Evolutionary conservation across 768 basidiomycete species (phyloP).

Genomic region (Phylloporus arenicola): DNA sequence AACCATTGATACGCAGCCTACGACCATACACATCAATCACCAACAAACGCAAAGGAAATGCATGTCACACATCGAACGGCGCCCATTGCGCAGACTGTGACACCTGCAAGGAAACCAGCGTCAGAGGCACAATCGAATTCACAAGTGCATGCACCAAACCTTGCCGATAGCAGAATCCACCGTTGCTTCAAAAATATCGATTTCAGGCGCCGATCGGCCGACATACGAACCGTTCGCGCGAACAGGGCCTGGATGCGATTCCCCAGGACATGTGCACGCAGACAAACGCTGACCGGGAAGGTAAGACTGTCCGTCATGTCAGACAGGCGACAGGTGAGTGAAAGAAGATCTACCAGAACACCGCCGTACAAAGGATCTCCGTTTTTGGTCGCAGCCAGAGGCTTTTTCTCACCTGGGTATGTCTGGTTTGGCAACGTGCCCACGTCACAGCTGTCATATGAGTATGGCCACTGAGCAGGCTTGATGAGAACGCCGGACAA

Average conservation of each 20-base stretch:
- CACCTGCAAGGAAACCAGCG: constrained; percentile 29
- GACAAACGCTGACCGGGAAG: constrained; percentile 54
- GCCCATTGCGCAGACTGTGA: constrained; percentile 52
- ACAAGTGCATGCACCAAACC: constrained; percentile 20
- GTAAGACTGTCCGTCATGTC: constrained; percentile 31
- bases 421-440: constrained; percentile 79
- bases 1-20: constrained; percentile 42
- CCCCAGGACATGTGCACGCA: constrained; percentile 53
- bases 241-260: constrained; percentile 54
- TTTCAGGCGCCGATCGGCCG: constrained; percentile 54
- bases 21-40: neutral
- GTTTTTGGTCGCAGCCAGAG: constrained; percentile 38
- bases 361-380: constrained; percentile 33
- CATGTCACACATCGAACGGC: constrained; percentile 27
- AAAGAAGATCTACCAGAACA: constrained; percentile 20
- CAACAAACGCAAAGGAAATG: neutral
- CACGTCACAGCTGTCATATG: constrained; percentile 63
- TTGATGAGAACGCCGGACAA: neutral
- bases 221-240: constrained; percentile 44
- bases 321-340: neutral
- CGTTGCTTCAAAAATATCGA: constrained; percentile 54
- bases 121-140: constrained; percentile 7
- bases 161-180: constrained; percentile 30
- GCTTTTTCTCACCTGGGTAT: constrained; percentile 37
- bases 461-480: constrained; percentile 43